These are phyloP conservation scores for Aspergillus pseudotamarii DNA, from an alignment of 2,329 filamentous ascomycete species.

Conservation along the genomic window DNA sequence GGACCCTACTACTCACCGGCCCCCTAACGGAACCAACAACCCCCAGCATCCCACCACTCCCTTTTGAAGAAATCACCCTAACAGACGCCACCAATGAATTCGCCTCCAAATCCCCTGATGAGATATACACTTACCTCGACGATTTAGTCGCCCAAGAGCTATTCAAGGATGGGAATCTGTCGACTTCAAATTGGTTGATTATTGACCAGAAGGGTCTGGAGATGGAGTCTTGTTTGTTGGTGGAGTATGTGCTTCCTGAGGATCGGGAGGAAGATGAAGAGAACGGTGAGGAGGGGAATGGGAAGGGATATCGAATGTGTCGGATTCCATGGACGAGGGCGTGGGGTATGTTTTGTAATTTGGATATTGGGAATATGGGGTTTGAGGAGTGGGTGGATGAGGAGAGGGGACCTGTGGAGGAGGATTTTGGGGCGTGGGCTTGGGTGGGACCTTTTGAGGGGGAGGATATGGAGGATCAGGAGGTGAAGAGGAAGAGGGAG, in stretches of 20 bases:
- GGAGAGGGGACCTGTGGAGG: not conserved
- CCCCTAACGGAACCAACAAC: not conserved
- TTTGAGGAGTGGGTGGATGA: conserved; percentile 7
- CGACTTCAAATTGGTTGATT: not conserved
- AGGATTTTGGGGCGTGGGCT: not conserved
- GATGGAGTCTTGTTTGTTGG: conserved; percentile 2
- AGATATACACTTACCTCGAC: not conserved
- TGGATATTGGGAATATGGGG: conserved; percentile 8
- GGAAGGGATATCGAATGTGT: not conserved
- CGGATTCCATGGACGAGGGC: not conserved
- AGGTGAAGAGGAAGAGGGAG: not conserved
- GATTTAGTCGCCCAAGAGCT: not conserved
- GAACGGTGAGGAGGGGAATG: not conserved
- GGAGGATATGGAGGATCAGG: not conserved
- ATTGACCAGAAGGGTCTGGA: not conserved
- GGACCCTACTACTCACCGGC: not conserved
- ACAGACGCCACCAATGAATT: not conserved
- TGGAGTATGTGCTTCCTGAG: not conserved
- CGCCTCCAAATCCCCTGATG: not conserved
- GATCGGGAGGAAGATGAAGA: not conserved
- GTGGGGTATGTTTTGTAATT: conserved; percentile 2
- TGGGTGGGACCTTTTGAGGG: not conserved
- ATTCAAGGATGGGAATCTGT: not conserved
- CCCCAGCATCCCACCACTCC: not conserved
- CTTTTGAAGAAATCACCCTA: not conserved